Conservation (phyloP, 495 filamentous ascomycete genomes). For the Letharia columbiana region DNA sequence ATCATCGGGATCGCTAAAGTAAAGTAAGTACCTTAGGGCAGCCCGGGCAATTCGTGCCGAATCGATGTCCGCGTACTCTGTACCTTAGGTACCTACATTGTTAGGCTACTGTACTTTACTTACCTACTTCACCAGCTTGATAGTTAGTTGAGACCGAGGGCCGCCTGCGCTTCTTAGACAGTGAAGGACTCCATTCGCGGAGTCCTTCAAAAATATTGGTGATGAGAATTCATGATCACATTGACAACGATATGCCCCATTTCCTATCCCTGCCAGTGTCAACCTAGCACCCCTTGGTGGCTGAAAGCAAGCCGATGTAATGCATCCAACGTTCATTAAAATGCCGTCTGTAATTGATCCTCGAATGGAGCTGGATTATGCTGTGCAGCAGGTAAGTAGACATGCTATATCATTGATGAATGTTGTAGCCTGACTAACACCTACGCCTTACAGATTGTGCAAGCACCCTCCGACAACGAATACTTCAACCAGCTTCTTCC, state of each 20-base stretch:
- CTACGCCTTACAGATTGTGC: slow-evolving; percentile 59
- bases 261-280: background rate
- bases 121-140: too few species aligned
- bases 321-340: background rate
- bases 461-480: slow-evolving; percentile 82
- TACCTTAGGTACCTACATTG: too few species aligned
- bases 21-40: background rate
- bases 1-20: background rate
- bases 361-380: slow-evolving; percentile 18
- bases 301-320: background rate
- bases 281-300: background rate
- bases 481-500: slow-evolving; percentile 93
- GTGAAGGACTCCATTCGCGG: background rate
- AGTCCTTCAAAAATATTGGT: background rate
- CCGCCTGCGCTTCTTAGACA: background rate
- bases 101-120: too few species aligned
- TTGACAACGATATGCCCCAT: background rate
- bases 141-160: too few species aligned
- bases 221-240: background rate
- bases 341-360: slow-evolving; percentile 19
- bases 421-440: background rate
- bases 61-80: background rate
- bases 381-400: slow-evolving; percentile 22
- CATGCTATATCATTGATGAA: too few species aligned
- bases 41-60: background rate